A percentile compares a stretch with the other conserved stretches of the same genome.
Evolutionary conservation across 352 stramenopile species (phyloP).

Genomic region (Phytophthora lateralis): DNA sequence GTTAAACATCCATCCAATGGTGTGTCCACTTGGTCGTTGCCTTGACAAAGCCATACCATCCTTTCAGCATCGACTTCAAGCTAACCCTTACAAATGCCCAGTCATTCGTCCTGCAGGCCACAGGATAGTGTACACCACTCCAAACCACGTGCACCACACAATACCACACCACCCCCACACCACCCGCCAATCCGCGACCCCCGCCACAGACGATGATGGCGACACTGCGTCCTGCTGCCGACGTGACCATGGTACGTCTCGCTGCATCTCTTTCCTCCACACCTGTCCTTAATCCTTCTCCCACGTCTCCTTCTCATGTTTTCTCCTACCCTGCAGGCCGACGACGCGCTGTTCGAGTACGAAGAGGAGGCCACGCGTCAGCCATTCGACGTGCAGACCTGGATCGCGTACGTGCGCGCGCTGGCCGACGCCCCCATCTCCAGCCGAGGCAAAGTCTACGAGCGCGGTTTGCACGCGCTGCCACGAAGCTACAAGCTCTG

Average conservation of each 20-base stretch:
- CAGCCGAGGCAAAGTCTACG: constrained; percentile 73
- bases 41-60: background rate
- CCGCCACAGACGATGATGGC: constrained; percentile 16
- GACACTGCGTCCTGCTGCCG: constrained; percentile 10
- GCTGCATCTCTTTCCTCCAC: no score
- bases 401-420: constrained; percentile 70
- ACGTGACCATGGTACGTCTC: constrained; percentile 27
- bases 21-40: no score
- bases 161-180: constrained; percentile 1
- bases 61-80: constrained; percentile 13
- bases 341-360: constrained; percentile 49
- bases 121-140: background rate
- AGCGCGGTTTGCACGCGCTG: constrained; percentile 84
- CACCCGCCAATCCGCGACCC: background rate
- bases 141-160: background rate
- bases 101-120: background rate
- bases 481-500: constrained; percentile 96
- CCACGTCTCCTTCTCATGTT: background rate
- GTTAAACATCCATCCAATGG: background rate
- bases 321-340: constrained; percentile 4
- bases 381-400: constrained; percentile 87
- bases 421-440: constrained; percentile 30
- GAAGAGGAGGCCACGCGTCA: constrained; percentile 88
- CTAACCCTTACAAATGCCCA: constrained; percentile 15
- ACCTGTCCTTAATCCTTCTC: constrained; percentile 2